phyloP scores from a whole-genome alignment of 1,139 yeast genomes.

The Saccharomycopsis hybrid region DNA sequence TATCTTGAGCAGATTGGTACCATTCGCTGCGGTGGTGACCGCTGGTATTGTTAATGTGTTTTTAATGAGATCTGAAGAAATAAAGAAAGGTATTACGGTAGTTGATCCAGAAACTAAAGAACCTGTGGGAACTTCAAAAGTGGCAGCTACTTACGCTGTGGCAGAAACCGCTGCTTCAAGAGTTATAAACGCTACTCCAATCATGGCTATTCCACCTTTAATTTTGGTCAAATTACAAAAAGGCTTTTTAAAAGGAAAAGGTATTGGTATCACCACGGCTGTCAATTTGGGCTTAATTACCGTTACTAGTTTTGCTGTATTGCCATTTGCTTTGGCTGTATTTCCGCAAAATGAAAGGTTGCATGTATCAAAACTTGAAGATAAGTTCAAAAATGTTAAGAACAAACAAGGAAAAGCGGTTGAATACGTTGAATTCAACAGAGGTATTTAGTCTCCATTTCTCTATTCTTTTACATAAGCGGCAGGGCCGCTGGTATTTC shows the following conservation, averaged over 20 bases:
- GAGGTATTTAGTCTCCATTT: constrained; percentile 59
- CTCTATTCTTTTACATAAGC: background rate
- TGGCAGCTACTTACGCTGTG: constrained; percentile 87
- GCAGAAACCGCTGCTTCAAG: constrained; percentile 96
- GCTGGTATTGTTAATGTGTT: constrained; percentile 94
- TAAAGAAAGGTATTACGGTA: constrained; percentile 76
- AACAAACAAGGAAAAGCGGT: constrained; percentile 59
- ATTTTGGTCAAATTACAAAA: constrained; percentile 71
- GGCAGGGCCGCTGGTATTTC: background rate
- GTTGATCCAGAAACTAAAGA: constrained; percentile 45
- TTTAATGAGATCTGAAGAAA: constrained; percentile 92
- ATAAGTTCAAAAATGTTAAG: constrained; percentile 51
- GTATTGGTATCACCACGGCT: constrained; percentile 54
- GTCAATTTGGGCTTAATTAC: constrained; percentile 82
- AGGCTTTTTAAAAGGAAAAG: constrained; percentile 58
- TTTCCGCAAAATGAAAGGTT: constrained; percentile 84
- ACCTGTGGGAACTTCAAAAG: constrained; percentile 68
- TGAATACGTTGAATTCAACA: constrained; percentile 68
- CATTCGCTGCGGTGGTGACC: constrained; percentile 96
- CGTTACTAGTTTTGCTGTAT: constrained; percentile 74
- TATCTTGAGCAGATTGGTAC: constrained; percentile 79
- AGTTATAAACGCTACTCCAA: constrained; percentile 92
- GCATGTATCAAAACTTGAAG: constrained; percentile 54
- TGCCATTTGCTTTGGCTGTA: constrained; percentile 92
- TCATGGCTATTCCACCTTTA: constrained; percentile 94